These are phyloP conservation scores for Peronospora farinosa DNA, from an alignment of 352 stramenopile genomes.

Conservation along the genomic window DNA sequence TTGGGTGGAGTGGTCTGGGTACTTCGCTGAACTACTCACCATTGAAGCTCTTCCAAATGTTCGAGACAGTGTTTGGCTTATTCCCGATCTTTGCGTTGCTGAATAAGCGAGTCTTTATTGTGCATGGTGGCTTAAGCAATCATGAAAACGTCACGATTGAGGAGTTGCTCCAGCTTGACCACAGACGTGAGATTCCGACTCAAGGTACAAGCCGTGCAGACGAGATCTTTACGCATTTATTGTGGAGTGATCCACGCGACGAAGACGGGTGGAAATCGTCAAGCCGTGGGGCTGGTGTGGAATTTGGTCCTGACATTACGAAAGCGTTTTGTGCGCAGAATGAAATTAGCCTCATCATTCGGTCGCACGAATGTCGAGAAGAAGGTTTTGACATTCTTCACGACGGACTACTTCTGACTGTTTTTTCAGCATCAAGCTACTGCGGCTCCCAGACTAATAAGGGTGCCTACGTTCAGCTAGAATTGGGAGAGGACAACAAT, in stretches of 20 bases:
- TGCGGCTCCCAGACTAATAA: conserved; percentile 90
- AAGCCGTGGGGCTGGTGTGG: conserved; percentile 83
- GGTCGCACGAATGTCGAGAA: conserved; percentile 90
- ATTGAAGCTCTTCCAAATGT: conserved; percentile 76
- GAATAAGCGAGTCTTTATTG: conserved; percentile 87
- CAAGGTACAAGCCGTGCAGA: conserved; percentile 75
- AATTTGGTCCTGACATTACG: conserved; percentile 91
- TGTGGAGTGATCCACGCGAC: conserved; percentile 88
- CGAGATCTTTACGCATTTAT: conserved; percentile 85
- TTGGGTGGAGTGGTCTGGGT: conserved; percentile 49
- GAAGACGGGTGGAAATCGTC: conserved; percentile 55
- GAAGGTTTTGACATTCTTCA: conserved; percentile 88
- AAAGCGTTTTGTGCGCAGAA: conserved; percentile 85
- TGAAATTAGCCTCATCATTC: conserved; percentile 84
- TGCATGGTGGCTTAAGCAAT: conserved; percentile 88
- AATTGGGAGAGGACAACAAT: conserved; percentile 59
- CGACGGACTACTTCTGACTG: conserved; percentile 79
- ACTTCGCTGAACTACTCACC: conserved; percentile 66
- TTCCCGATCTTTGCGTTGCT: conserved; percentile 89
- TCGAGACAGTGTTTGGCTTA: conserved; percentile 79
- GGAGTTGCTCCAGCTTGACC: conserved; percentile 78
- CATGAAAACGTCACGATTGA: conserved; percentile 84
- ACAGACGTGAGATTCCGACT: conserved; percentile 84
- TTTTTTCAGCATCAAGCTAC: conserved; percentile 91
- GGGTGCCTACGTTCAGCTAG: conserved; percentile 64